These are phyloP conservation scores for Sphagnum magellanicum DNA, from an alignment of 228 moss, liverwort and hornwort genomes.

Conservation along the genomic window DNA sequence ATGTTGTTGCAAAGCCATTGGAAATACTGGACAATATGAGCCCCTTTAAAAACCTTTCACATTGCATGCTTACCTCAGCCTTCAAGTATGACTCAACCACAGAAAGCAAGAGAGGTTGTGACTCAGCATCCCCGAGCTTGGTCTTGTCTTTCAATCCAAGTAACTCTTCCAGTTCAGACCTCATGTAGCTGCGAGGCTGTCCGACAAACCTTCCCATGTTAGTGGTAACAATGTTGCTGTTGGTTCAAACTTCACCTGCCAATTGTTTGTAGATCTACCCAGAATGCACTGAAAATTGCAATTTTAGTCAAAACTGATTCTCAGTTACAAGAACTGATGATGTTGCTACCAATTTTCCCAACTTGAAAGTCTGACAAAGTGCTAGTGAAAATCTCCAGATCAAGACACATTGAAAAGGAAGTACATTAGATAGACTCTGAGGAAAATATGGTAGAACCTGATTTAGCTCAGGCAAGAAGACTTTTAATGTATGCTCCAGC, in stretches of 20 bases:
- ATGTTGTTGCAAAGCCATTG: too few relatives aligned
- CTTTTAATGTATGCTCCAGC: conserved; percentile 78
- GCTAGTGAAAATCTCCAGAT: not conserved
- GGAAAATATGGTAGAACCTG: conserved; percentile 12
- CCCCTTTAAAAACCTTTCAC: not conserved
- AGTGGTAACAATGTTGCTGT: not conserved
- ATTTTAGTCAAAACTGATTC: too few relatives aligned
- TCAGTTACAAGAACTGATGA: too few relatives aligned
- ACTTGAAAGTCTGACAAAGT: not conserved
- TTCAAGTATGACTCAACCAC: conserved; percentile 71
- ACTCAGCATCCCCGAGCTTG: conserved; percentile 45
- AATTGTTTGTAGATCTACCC: not conserved
- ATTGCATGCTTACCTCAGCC: conserved; percentile 49
- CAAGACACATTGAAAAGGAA: not conserved
- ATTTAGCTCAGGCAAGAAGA: conserved; percentile 85
- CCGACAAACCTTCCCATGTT: conserved; percentile 1
- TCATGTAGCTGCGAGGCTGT: conserved; percentile 75
- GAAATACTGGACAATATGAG: not conserved
- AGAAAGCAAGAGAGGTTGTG: conserved; percentile 76
- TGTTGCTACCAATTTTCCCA: too few relatives aligned
- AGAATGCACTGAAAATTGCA: not conserved
- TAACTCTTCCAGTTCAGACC: conserved; percentile 75
- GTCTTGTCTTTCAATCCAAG: conserved; percentile 62
- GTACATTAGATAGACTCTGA: not conserved
- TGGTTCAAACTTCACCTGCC: not conserved